Base-by-base conservation (phyloP, 2,329 filamentous ascomycete species). In the Massarina eburnea region DNA sequence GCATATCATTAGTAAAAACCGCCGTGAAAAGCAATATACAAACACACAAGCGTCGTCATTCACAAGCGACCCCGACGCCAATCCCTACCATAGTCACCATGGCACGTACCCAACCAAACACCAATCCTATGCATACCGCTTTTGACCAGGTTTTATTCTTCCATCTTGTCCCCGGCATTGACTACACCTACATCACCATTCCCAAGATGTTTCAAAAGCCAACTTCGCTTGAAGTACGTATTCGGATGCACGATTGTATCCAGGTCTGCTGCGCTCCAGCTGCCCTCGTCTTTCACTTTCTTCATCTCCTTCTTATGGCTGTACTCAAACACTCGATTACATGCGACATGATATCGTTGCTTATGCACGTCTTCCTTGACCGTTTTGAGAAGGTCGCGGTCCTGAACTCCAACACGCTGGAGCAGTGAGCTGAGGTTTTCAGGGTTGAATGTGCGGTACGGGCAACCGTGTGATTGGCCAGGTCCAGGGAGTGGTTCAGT, bases 231-330 rank as follows among this genome's bases (percentile, higher is more conserved):
- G 72, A 97, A 99, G 72, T 96, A 99, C 55, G 92, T 91, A 68
- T 99, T 99, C 9, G 94, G 94, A 72, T 99, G 94, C 18, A 96
- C 85, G 65, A 99, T 95, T 0, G 92, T 97, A 72, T 97, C 92
- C 33, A 96, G 77, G 67, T 96, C 89, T 14, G 83, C 83, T 6
- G 85, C 69, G 10, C 67, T 67, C 76, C 74, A 77, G 0, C 66
- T 64, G 4, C 66, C 68, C 38, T 77, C 70, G 17, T 78, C 74
- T 61, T 76, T 78, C 22, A 77, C 73, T 64, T 74, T 76, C 54
- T 75, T 76, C 17, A 79, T 68, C 59, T 78, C 73, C 19, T 56
- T 67, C 59, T 88, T 91, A 71, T 99, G 91, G 15, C 86, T 74
- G 66, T 86, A 81, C 61, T 99, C 94, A 67, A 97, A 99, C 1